Evolutionary conservation across 2,329 filamentous ascomycete genomes (phyloP).

Genomic region (Paecilomyces variotii): DNA sequence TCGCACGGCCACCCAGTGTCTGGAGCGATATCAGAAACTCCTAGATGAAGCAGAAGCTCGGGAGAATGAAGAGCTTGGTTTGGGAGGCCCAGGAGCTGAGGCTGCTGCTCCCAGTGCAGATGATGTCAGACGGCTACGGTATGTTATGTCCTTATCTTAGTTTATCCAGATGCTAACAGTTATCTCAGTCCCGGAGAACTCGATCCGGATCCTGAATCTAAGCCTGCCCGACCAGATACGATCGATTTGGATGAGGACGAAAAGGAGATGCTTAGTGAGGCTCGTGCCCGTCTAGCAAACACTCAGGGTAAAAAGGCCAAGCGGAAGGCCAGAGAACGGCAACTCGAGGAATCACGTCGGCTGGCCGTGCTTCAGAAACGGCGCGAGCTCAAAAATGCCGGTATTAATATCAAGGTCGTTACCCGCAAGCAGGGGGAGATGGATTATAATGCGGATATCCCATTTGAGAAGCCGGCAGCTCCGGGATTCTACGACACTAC

Average conservation of each 20-base stretch:
- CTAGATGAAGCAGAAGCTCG: slow-evolving; percentile 90
- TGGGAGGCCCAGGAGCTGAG: slow-evolving; percentile 82
- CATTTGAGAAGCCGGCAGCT: slow-evolving; percentile 87
- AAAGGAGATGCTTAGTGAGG: slow-evolving; percentile 98
- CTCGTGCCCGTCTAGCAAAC: slow-evolving; percentile 89
- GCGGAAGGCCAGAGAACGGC: slow-evolving; percentile 88
- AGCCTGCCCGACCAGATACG: slow-evolving; percentile 89
- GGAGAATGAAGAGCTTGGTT: slow-evolving; percentile 70
- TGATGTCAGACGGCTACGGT: slow-evolving; percentile 74
- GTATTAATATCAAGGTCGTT: slow-evolving; percentile 94
- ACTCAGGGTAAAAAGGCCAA: slow-evolving; percentile 99
- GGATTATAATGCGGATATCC: slow-evolving; percentile 99
- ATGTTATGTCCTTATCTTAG: slow-evolving; percentile 10
- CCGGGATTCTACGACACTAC: slow-evolving; percentile 87
- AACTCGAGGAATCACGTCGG: slow-evolving; percentile 87
- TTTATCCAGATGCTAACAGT: slow-evolving; percentile 9
- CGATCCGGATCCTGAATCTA: slow-evolving; percentile 94
- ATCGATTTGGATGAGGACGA: slow-evolving; percentile 98
- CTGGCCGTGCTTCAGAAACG: slow-evolving; percentile 89
- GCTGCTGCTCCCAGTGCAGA: slow-evolving; percentile 82
- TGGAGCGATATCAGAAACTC: slow-evolving; percentile 93
- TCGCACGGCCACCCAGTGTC: slow-evolving; percentile 90
- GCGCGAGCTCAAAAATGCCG: slow-evolving; percentile 90
- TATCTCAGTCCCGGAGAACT: slow-evolving; percentile 68
- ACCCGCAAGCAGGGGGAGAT: slow-evolving; percentile 92